Percentiles rank a stretch among this genome's conserved stretches.
These are phyloP conservation scores for Blastocystis sp. DNA, from an alignment of 352 stramenopile species.

Conservation along the genomic window DNA sequence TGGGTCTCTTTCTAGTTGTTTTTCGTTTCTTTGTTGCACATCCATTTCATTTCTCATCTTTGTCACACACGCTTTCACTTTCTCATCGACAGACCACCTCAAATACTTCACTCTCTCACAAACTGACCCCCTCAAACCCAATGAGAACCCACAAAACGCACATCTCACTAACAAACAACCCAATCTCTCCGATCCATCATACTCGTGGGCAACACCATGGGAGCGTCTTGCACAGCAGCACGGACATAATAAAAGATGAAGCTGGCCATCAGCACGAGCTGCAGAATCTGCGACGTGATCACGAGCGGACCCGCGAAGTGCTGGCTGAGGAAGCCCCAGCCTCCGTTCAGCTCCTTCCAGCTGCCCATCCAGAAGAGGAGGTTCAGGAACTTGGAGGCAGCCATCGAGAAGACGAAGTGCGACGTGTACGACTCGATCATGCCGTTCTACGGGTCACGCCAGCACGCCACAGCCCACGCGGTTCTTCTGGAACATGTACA, in stretches of 20 bases:
- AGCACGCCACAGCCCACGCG: not conserved
- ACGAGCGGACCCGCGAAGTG: slow-evolving; percentile 57
- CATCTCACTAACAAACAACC: slow-evolving; percentile 43
- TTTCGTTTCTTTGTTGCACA: too few relatives aligned
- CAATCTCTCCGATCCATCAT: slow-evolving; percentile 60
- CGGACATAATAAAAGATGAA: slow-evolving; percentile 83
- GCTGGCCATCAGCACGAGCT: slow-evolving; percentile 97
- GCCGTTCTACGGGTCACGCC: slow-evolving; percentile 79
- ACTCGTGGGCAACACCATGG: slow-evolving; percentile 55
- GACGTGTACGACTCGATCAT: slow-evolving; percentile 81
- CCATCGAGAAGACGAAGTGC: slow-evolving; percentile 93
- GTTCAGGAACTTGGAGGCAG: slow-evolving; percentile 93
- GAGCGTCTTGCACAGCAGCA: slow-evolving; percentile 33
- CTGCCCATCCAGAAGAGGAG: slow-evolving; percentile 97
- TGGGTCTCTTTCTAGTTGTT: too few relatives aligned
- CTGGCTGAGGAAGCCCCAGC: slow-evolving; percentile 40
- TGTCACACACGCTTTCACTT: too few relatives aligned
- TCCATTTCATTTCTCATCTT: too few relatives aligned
- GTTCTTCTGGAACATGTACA: slow-evolving; percentile 88
- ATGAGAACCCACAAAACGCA: too few relatives aligned
- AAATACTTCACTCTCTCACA: too few relatives aligned
- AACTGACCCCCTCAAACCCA: too few relatives aligned
- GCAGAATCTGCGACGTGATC: slow-evolving; percentile 91
- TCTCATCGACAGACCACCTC: too few relatives aligned
- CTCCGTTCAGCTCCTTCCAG: slow-evolving; percentile 93